Conservation (phyloP, 1,284 basidiomycete genomes). For the Microbotryum saponariae region DNA sequence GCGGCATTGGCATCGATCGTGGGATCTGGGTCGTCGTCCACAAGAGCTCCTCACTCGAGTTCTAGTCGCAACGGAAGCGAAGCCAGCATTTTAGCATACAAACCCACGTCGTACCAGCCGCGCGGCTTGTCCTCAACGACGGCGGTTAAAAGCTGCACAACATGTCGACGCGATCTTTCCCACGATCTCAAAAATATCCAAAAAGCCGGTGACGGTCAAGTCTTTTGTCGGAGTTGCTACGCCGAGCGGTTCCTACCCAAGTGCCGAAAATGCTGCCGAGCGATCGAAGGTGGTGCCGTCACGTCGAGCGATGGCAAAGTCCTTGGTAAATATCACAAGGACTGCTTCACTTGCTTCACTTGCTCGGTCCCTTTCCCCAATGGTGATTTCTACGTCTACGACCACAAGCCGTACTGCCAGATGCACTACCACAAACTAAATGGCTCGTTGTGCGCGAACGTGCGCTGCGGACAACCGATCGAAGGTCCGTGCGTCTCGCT, state of each 20-base stretch:
- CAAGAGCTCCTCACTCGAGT: neutral
- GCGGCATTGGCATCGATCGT: neutral
- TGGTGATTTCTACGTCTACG: constrained; percentile 38
- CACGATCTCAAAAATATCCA: neutral
- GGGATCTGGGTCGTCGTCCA: neutral
- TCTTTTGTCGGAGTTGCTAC: constrained; percentile 36
- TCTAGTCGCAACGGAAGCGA: neutral
- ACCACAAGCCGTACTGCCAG: constrained; percentile 35
- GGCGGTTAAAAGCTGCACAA: constrained; percentile 8
- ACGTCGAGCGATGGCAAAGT: constrained; percentile 37
- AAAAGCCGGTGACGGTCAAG: constrained; percentile 14
- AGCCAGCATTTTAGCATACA: neutral
- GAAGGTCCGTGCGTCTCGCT: constrained; percentile 38
- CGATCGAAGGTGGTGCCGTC: constrained; percentile 37
- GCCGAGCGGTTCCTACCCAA: constrained; percentile 37
- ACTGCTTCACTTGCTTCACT: constrained; percentile 35
- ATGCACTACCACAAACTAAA: constrained; percentile 36
- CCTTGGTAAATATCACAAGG: constrained; percentile 35
- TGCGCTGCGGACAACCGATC: constrained; percentile 32
- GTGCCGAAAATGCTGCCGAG: constrained; percentile 34
- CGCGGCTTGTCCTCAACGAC: neutral
- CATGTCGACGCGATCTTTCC: neutral
- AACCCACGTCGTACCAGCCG: neutral
- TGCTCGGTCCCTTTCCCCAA: constrained; percentile 34
- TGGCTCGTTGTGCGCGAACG: constrained; percentile 34